Evolutionary conservation across 2,329 filamentous ascomycete species (phyloP).

Genomic region (Ceratocystis cacaofunesta): DNA sequence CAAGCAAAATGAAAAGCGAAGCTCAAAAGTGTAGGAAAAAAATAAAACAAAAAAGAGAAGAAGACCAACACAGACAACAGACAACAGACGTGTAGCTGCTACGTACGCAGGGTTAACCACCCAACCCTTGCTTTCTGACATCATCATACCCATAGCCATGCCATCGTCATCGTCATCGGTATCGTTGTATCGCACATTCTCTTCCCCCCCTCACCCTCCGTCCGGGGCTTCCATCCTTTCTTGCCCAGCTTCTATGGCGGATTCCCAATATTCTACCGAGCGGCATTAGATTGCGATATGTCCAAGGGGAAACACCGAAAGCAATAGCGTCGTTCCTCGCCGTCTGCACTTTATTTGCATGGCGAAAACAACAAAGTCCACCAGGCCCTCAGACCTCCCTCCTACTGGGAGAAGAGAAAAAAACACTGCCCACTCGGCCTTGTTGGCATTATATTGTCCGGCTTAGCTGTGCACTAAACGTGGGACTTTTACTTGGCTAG

Average conservation of each 20-base stretch:
- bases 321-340: neutral
- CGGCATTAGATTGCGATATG: constrained; percentile 2
- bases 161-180: neutral
- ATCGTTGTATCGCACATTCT: neutral
- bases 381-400: neutral
- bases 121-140: no score
- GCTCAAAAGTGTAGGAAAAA: no score
- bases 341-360: neutral
- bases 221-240: neutral
- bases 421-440: neutral
- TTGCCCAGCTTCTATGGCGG: neutral
- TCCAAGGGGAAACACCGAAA: constrained; percentile 4
- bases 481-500: neutral
- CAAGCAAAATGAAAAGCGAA: no score
- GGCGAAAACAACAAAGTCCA: neutral
- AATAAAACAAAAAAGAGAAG: no score
- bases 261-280: neutral
- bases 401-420: neutral
- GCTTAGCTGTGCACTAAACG: neutral
- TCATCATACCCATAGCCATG: no score
- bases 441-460: neutral
- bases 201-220: neutral
- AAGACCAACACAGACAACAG: no score
- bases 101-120: no score
- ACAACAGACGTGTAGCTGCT: no score